These are phyloP conservation scores for Butyriboletus loyo DNA, from an alignment of 768 basidiomycete genomes.

Conservation along the genomic window DNA sequence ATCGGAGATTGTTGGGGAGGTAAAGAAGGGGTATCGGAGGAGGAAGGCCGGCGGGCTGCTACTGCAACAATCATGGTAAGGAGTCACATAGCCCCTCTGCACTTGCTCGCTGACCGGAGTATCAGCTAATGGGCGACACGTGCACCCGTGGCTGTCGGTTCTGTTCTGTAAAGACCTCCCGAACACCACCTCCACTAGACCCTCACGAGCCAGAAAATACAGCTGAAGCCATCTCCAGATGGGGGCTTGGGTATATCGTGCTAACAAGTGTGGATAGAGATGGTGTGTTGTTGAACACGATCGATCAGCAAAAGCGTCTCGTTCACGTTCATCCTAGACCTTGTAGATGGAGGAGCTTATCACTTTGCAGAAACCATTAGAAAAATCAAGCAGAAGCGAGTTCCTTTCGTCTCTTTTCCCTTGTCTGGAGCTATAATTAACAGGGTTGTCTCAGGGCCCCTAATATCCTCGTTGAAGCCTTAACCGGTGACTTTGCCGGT, in stretches of 20 bases:
- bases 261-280: constrained; percentile 96
- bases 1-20: constrained; percentile 99
- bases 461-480: constrained; percentile 91
- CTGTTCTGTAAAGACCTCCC: constrained; percentile 94
- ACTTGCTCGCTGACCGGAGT: constrained; percentile 4
- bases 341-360: constrained; percentile 85
- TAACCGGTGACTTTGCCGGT: constrained; percentile 93
- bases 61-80: constrained; percentile 98
- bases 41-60: constrained; percentile 75
- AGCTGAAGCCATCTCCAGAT: constrained; percentile 95
- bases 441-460: constrained; percentile 64
- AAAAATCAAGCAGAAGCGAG: constrained; percentile 89
- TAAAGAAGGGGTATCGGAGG: constrained; percentile 58
- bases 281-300: constrained; percentile 48
- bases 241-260: constrained; percentile 98
- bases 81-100: not conserved
- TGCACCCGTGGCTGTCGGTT: constrained; percentile 98
- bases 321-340: constrained; percentile 51
- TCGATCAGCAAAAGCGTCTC: not conserved
- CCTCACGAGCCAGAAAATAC: constrained; percentile 98
- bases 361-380: constrained; percentile 95
- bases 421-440: not conserved
- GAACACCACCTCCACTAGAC: constrained; percentile 84
- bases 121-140: constrained; percentile 96
- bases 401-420: constrained; percentile 30